These are phyloP conservation scores for Trichopus zeylanicus DNA, from an alignment of 116 monocot genomes.

Conservation along the genomic window DNA sequence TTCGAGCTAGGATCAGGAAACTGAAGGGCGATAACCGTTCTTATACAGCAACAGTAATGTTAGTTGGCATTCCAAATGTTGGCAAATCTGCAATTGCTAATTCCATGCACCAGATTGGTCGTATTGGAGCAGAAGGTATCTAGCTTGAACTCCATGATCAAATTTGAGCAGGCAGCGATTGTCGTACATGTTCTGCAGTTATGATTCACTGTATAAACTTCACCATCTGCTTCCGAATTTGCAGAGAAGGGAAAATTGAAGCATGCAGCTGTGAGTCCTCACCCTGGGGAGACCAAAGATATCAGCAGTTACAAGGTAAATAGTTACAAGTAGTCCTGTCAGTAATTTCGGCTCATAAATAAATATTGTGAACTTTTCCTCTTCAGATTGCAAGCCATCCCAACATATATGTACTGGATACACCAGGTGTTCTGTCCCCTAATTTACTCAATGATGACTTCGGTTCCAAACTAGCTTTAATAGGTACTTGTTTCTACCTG, in stretches of 20 bases:
- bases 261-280: constrained; percentile 64
- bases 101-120: constrained; percentile 72
- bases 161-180: no score
- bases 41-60: constrained; percentile 52
- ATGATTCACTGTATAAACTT: no score
- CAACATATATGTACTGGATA: constrained; percentile 81
- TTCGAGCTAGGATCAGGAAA: constrained; percentile 30
- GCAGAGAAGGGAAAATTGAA: constrained; percentile 83
- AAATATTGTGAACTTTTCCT: background rate
- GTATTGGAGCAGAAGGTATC: constrained; percentile 68
- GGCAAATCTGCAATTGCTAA: constrained; percentile 83
- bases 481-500: constrained; percentile 31
- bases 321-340: no score
- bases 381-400: constrained; percentile 83
- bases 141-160: background rate
- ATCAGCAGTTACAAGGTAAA: constrained; percentile 76
- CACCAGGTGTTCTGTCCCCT: constrained; percentile 62
- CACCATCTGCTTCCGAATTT: background rate
- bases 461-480: constrained; percentile 67
- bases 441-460: constrained; percentile 34
- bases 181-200: no score
- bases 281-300: constrained; percentile 80
- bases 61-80: constrained; percentile 85
- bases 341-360: no score
- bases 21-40: constrained; percentile 27